These are phyloP conservation scores for Globisporangium echinulatum DNA, from an alignment of 352 stramenopile species.

Conservation along the genomic window DNA sequence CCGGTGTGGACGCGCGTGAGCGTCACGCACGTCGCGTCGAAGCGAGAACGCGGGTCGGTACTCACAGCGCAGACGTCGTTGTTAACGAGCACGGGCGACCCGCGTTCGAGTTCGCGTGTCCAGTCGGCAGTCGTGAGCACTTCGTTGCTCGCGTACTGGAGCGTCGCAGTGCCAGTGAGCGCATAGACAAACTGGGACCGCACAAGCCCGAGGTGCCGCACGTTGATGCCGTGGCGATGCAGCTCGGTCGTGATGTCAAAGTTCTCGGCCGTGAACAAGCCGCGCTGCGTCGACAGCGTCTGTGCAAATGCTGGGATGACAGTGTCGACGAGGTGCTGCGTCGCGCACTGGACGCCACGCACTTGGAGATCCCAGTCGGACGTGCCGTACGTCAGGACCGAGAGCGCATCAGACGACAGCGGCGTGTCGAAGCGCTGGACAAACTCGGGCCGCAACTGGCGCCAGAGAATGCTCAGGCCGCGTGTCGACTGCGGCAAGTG, in stretches of 20 bases:
- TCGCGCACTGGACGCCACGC: constrained; percentile 62
- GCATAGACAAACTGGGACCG: constrained; percentile 72
- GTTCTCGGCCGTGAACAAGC: constrained; percentile 43
- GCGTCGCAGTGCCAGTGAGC: constrained; percentile 63
- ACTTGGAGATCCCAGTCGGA: constrained; percentile 82
- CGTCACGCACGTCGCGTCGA: constrained; percentile 55
- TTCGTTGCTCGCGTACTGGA: constrained; percentile 77
- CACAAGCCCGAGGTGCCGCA: constrained; percentile 85
- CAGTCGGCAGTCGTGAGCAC: constrained; percentile 80
- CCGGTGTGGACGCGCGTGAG: constrained; percentile 45
- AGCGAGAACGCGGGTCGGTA: constrained; percentile 29
- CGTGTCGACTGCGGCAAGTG: constrained; percentile 75
- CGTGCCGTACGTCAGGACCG: constrained; percentile 78
- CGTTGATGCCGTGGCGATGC: constrained; percentile 86
- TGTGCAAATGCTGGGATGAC: constrained; percentile 75
- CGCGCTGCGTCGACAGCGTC: constrained; percentile 57
- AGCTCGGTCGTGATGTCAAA: constrained; percentile 75
- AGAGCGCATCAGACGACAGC: constrained; percentile 81
- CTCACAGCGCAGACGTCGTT: constrained; percentile 38
- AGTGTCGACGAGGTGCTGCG: constrained; percentile 58
- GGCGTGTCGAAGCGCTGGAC: constrained; percentile 42
- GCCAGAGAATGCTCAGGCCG: constrained; percentile 90
- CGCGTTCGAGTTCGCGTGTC: constrained; percentile 74
- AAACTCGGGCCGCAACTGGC: constrained; percentile 85
- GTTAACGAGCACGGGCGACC: constrained; percentile 49